A percentile compares a stretch with the other conserved stretches of the same genome.
Conservation (phyloP, 2,329 filamentous ascomycete species). For the Pleomassaria siparia region DNA sequence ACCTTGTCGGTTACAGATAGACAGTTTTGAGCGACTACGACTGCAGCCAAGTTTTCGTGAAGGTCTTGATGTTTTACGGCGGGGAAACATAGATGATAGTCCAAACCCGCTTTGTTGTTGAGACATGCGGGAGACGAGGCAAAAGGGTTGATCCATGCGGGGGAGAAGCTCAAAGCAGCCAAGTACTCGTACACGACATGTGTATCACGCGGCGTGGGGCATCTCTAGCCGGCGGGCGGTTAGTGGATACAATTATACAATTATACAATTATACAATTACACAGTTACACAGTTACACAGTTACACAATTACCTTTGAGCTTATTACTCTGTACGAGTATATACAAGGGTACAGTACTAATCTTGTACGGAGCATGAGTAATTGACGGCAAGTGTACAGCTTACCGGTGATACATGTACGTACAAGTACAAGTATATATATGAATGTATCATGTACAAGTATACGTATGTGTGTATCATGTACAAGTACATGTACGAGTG, state of each 20-base stretch:
- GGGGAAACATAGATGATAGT: constrained; percentile 24
- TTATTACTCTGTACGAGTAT: too few species aligned
- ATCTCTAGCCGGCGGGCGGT: constrained; percentile 17
- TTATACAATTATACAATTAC: neutral
- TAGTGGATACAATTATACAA: constrained; percentile 19
- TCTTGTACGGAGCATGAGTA: too few species aligned
- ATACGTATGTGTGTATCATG: too few species aligned
- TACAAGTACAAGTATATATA: neutral
- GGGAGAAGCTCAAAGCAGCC: constrained; percentile 5
- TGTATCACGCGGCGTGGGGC: constrained; percentile 17
- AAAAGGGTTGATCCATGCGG: constrained; percentile 10
- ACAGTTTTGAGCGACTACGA: constrained; percentile 1
- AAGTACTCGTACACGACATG: constrained; percentile 12
- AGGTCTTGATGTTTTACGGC: constrained; percentile 7
- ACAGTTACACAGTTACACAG: too few species aligned
- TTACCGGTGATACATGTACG: too few species aligned
- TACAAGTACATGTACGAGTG: too few species aligned
- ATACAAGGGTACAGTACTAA: too few species aligned
- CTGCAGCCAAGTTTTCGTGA: constrained; percentile 27
- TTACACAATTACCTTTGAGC: too few species aligned
- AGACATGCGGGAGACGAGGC: too few species aligned
- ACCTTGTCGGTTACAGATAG: constrained; percentile 7
- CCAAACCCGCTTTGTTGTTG: too few species aligned
- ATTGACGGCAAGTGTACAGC: too few species aligned
- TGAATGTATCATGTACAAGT: too few species aligned